Evolutionary conservation across 148 eudicot genomes (phyloP), one percentile per base, ranked within the genome.

Genomic region (Amaranthus palmeri): DNA sequence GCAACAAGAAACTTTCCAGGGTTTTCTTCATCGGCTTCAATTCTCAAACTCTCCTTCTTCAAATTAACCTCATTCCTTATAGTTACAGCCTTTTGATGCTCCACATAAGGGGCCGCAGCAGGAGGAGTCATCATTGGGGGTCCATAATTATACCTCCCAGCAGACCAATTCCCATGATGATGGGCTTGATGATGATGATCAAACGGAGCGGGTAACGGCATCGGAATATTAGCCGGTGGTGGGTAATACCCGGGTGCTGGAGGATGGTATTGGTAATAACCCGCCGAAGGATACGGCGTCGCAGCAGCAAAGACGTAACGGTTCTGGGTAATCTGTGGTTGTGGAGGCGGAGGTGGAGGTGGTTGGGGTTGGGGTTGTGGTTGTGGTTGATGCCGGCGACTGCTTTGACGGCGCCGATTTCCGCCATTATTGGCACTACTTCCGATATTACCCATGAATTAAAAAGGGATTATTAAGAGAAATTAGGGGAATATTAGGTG

Each of bases 51-150:
- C 74, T 95, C 98, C 75, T 95, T 95, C 93, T 89, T 95, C 71
- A 95, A 72, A 77, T 95, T 91, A 14, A 95, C 92, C 76, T 91
- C 96, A 51, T 95, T 95, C 62, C 93, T 67, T 42, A 95, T 91
- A 3, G 98, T 95, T 57, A 95, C 92, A 4, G 97, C 97, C 75
- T 88, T 95, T 81, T 95, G 98, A 60, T 89, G 93, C 86, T 95
- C 97, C 45, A 95, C 93, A 64, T 74, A 85, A 2, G 92, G 86
- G 4, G 84, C 47, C 3, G 69, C 69, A 42, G 17, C 66, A 4
- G 86, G 90, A 1, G 84, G 81, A 0, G 70, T 83, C 80, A 87
- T 75, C 81, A 83, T 67, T 25, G 36, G 36, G 0, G 88, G 88
- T 59, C 86, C 88, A 79, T 81, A 91, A 14, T 88, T 88, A 68